Evolutionary conservation across 2,329 filamentous ascomycete species (phyloP).

Genomic region (Xylaria arbuscula): DNA sequence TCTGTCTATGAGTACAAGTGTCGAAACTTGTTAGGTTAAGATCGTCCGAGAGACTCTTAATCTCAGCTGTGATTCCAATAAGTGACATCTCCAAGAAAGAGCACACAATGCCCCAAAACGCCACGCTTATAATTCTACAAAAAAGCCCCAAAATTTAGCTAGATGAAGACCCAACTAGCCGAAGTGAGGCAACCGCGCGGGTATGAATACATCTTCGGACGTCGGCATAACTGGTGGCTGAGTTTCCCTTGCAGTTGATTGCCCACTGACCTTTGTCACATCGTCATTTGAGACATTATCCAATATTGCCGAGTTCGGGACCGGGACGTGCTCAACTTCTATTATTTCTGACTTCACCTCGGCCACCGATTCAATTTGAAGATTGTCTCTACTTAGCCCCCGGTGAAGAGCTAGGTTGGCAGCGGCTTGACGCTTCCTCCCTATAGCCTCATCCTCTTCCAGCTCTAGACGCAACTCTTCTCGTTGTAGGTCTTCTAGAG

Average conservation of each 20-base stretch:
- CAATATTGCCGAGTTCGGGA: constrained; percentile 44
- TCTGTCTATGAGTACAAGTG: not conserved
- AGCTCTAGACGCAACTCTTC: constrained; percentile 64
- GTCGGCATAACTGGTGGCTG: constrained; percentile 25
- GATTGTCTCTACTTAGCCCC: constrained; percentile 56
- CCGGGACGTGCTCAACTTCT: constrained; percentile 46
- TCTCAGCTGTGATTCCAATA: constrained; percentile 8
- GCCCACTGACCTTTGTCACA: constrained; percentile 28
- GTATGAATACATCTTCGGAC: constrained; percentile 59
- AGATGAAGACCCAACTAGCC: constrained; percentile 47
- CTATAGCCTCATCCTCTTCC: constrained; percentile 65
- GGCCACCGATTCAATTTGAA: constrained; percentile 52
- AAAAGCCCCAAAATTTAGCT: constrained; percentile 26
- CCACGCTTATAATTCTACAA: constrained; percentile 38
- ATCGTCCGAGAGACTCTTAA: constrained; percentile 21
- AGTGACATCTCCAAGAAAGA: constrained; percentile 16
- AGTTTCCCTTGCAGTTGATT: constrained; percentile 27
- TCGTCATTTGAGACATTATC: constrained; percentile 43
- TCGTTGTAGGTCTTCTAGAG: constrained; percentile 62
- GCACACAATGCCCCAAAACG: constrained; percentile 31
- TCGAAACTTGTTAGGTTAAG: not conserved
- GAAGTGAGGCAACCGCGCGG: constrained; percentile 69
- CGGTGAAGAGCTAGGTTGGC: constrained; percentile 61
- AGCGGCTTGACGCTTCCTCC: constrained; percentile 64
- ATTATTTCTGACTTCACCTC: constrained; percentile 50